These are phyloP conservation scores for Candida endomychidarum DNA, from an alignment of 805 yeast genomes.

Conservation along the genomic window DNA sequence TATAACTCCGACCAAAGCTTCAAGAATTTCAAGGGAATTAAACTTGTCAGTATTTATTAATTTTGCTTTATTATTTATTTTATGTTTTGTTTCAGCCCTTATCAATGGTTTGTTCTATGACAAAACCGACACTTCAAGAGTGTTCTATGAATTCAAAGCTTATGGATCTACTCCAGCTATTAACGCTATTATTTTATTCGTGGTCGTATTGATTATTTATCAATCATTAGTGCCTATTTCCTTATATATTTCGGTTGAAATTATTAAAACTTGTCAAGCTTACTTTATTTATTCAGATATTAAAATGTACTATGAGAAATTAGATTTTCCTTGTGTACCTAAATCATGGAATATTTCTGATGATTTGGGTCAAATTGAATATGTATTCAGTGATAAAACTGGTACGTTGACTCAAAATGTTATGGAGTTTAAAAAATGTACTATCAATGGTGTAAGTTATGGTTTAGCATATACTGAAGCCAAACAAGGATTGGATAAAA, in stretches of 20 bases:
- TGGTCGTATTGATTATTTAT: slow-evolving; percentile 70
- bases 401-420: slow-evolving; percentile 82
- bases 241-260: slow-evolving; percentile 73
- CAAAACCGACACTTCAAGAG: slow-evolving; percentile 42
- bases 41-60: slow-evolving; percentile 66
- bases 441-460: slow-evolving; percentile 64
- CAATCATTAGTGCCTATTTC: slow-evolving; percentile 82
- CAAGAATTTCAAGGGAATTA: slow-evolving; percentile 63
- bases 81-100: slow-evolving; percentile 70
- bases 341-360: slow-evolving; percentile 83
- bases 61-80: slow-evolving; percentile 56
- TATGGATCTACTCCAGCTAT: slow-evolving; percentile 58
- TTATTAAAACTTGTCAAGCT: slow-evolving; percentile 75
- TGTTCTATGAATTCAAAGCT: slow-evolving; percentile 61
- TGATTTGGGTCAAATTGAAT: slow-evolving; percentile 82
- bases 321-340: slow-evolving; percentile 77
- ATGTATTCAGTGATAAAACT: slow-evolving; percentile 79
- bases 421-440: slow-evolving; percentile 79
- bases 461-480: slow-evolving; percentile 82
- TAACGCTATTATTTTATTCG: slow-evolving; percentile 67
- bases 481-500: slow-evolving; percentile 65
- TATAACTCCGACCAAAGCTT: slow-evolving; percentile 70
- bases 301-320: slow-evolving; percentile 63
- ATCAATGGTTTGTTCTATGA: slow-evolving; percentile 66
- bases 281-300: slow-evolving; percentile 70